A percentile compares a stretch with the other conserved stretches of the same genome.
Evolutionary conservation across 208 protist genomes (phyloP).

Genomic region (Leishmania amazonensis): DNA sequence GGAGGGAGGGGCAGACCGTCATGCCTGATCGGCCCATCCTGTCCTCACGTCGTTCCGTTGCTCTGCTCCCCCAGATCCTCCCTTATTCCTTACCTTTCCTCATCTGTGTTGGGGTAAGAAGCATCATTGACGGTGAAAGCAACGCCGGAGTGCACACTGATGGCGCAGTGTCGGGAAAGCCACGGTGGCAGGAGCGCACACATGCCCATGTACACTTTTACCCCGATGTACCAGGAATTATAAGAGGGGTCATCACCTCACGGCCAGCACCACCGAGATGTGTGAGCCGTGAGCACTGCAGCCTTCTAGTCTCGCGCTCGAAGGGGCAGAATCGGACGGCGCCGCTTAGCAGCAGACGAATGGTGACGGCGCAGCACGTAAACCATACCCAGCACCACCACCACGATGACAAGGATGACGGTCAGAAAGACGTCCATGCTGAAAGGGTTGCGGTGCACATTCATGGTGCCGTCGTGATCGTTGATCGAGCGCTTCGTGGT

Average conservation of each 20-base stretch:
- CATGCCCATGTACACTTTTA: neutral
- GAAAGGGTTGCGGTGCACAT: conserved; percentile 13
- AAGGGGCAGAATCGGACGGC: conserved; percentile 22
- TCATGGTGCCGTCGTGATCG: neutral
- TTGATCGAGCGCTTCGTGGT: neutral
- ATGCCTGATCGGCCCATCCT: neutral
- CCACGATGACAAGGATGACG: conserved; percentile 28
- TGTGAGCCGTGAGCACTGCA: neutral
- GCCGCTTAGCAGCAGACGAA: neutral
- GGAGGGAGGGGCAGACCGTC: neutral
- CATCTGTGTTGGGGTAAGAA: neutral
- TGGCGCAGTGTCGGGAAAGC: neutral
- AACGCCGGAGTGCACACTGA: neutral
- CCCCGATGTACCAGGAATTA: neutral
- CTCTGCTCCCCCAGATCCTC: neutral
- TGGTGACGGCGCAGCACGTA: conserved; percentile 23
- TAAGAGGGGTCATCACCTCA: neutral
- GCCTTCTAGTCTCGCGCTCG: conserved; percentile 13
- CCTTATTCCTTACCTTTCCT: neutral
- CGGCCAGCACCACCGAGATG: neutral
- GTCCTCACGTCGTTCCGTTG: neutral
- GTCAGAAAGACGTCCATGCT: conserved; percentile 31
- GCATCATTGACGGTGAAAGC: neutral
- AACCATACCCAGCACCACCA: conserved; percentile 20
- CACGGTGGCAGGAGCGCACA: neutral